These are phyloP conservation scores for Nicotiana sylvestris DNA, from an alignment of 257 asterid genomes.

Conservation along the genomic window DNA sequence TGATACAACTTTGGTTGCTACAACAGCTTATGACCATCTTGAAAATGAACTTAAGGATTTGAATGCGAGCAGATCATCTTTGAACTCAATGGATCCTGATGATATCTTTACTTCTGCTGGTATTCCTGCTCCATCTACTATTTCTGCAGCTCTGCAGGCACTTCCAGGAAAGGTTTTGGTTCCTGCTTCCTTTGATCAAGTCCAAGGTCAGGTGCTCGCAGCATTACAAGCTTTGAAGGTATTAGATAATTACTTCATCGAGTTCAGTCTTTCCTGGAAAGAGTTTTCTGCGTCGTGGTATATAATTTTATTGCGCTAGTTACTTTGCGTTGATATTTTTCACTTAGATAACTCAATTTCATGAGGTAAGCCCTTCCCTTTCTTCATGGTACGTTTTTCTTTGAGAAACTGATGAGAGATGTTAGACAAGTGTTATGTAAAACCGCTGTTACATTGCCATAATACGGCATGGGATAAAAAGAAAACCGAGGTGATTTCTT, in stretches of 20 bases:
- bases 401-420: neutral
- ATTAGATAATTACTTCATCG: neutral
- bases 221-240: constrained; percentile 87
- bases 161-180: constrained; percentile 89
- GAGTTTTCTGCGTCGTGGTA: neutral
- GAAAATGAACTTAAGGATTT: constrained; percentile 33
- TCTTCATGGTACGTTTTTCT: neutral
- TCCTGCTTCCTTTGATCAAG: constrained; percentile 91
- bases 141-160: constrained; percentile 68
- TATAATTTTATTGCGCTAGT: neutral
- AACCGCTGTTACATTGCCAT: neutral
- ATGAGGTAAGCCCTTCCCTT: neutral
- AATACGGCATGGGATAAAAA: neutral
- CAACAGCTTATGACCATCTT: constrained; percentile 40
- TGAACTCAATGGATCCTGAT: constrained; percentile 47
- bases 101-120: constrained; percentile 64
- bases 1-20: constrained; percentile 30
- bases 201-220: constrained; percentile 77
- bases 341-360: neutral
- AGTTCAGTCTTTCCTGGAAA: neutral
- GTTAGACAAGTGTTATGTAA: neutral
- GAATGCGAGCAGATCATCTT: constrained; percentile 31
- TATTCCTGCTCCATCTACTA: constrained; percentile 91
- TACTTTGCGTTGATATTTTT: neutral
- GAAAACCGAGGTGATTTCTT: neutral